Base-by-base conservation (phyloP, 768 basidiomycete genomes). In the Boletus rubescentipes region DNA sequence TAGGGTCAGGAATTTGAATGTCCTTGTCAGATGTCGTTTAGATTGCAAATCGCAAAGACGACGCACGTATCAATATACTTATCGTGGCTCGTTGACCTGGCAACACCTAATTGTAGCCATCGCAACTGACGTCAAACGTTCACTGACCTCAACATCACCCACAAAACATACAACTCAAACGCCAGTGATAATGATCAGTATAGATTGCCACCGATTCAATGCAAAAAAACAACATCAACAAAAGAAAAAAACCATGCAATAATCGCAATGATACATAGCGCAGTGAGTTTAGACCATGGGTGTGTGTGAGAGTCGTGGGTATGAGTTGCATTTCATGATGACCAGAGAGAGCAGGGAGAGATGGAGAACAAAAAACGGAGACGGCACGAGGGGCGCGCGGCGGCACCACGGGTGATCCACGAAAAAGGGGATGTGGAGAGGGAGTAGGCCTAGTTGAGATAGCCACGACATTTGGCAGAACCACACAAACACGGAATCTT, bases 401-500 rank as follows among this genome's bases (percentile, higher is more conserved):
- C 9, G 14, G 51, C 51, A 54, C 34, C 20, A 54, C 53, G 15
- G n/a, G 14, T 38, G 38, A 16, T 18, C 41, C 30, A 36, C 30
- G 23, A 44, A 20, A 42, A 20, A 37, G 15, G 31, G n/a, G 23
- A 46, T 9, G 20, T 21, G 2, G 34, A 39, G 21, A 16, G 42
- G 40, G 48, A 16, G 32, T 37, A 54, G 35, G 54, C 65, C 83
- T 89, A 98, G 76, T 97, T 97, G 78, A 97, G 89, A 78, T 84
- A 96, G 58, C 94, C 93, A 66, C 95, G 89, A 75, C 95, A 98
- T 74, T 89, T 90, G 60, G 79, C 77, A 64, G 93, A 89, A 63
- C 95, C 88, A 66, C 93, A 96, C 26, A 94, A 78, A 77, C 93
- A 94, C 51, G 89, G 89, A 64, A 95, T 94, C 78, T 96, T 95